A percentile compares a stretch with the other conserved stretches of the same genome.
These are phyloP conservation scores for Metschnikowia hibisci DNA, from an alignment of 805 yeast species.

Conservation along the genomic window DNA sequence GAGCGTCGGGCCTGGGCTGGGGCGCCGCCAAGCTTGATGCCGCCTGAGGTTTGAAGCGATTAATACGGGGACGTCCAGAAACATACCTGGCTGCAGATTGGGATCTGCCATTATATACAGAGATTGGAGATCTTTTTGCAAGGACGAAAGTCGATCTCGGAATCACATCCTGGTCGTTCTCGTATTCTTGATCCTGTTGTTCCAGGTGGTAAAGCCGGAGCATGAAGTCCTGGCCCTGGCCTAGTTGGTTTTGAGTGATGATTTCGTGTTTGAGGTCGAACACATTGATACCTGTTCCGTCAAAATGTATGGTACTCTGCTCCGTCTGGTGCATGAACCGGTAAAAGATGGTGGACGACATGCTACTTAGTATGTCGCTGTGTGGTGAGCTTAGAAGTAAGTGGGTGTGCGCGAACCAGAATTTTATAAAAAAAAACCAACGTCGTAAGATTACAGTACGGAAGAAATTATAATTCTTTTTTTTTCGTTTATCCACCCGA, in stretches of 20 bases:
- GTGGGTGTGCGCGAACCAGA: conserved; percentile 5
- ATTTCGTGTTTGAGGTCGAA: conserved; percentile 93
- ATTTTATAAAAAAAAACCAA: background rate
- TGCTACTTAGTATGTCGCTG: conserved; percentile 19
- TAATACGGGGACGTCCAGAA: conserved; percentile 61
- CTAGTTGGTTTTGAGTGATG: conserved; percentile 71
- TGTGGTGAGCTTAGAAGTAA: background rate
- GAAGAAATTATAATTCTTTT: background rate
- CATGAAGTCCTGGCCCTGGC: conserved; percentile 82
- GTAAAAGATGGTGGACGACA: conserved; percentile 89
- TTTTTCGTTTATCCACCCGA: background rate
- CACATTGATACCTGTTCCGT: conserved; percentile 94
- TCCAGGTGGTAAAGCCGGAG: conserved; percentile 58
- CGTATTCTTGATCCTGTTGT: conserved; percentile 62
- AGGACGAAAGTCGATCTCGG: conserved; percentile 84
- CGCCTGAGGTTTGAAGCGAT: conserved; percentile 38
- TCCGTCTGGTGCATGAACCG: conserved; percentile 79
- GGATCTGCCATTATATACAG: conserved; percentile 29
- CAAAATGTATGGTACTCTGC: conserved; percentile 76
- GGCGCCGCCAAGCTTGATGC: conserved; percentile 15
- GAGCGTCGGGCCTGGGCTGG: conserved; percentile 11
- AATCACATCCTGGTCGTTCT: conserved; percentile 85
- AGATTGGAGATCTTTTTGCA: conserved; percentile 68
- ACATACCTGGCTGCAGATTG: conserved; percentile 58
- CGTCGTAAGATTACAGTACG: background rate